Evolutionary conservation across 2,329 filamentous ascomycete species (phyloP).

Genomic region (Fusarium sp.): DNA sequence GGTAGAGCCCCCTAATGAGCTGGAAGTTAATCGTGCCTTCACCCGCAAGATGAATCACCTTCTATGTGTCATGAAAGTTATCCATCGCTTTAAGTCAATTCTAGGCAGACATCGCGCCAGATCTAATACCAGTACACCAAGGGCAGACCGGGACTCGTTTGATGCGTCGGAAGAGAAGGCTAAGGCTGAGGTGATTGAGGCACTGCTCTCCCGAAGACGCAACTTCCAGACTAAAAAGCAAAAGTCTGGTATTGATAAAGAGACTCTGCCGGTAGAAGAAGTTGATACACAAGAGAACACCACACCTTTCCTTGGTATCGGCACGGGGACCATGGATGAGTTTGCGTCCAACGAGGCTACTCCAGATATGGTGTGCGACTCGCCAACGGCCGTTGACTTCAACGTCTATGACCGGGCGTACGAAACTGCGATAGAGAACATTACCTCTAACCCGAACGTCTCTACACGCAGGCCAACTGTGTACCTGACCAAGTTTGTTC

Average conservation of each 20-base stretch:
- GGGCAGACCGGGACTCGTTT: constrained; percentile 18
- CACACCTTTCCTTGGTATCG: constrained; percentile 80
- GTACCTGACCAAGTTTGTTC: constrained; percentile 62
- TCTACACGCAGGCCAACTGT: constrained; percentile 55
- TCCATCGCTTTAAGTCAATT: constrained; percentile 85
- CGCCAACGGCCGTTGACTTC: constrained; percentile 84
- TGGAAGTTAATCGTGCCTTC: constrained; percentile 90
- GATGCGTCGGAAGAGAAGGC: constrained; percentile 49
- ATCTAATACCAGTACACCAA: constrained; percentile 20
- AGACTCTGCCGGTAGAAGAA: constrained; percentile 62
- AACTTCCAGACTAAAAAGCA: constrained; percentile 51
- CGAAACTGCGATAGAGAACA: constrained; percentile 78
- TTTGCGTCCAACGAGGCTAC: constrained; percentile 54
- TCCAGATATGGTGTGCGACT: constrained; percentile 77
- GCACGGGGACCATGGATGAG: constrained; percentile 68
- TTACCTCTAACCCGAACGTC: constrained; percentile 58
- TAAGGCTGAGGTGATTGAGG: constrained; percentile 61
- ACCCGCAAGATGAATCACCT: constrained; percentile 90
- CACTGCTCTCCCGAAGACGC: constrained; percentile 60
- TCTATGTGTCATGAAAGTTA: constrained; percentile 90
- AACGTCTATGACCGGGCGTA: constrained; percentile 92
- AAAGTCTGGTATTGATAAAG: constrained; percentile 58
- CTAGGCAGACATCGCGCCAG: constrained; percentile 54
- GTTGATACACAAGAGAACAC: constrained; percentile 61
- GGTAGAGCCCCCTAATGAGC: constrained; percentile 85